Base-by-base conservation (phyloP, 768 basidiomycete species). In the Tylopilus rubrobrunneus region DNA sequence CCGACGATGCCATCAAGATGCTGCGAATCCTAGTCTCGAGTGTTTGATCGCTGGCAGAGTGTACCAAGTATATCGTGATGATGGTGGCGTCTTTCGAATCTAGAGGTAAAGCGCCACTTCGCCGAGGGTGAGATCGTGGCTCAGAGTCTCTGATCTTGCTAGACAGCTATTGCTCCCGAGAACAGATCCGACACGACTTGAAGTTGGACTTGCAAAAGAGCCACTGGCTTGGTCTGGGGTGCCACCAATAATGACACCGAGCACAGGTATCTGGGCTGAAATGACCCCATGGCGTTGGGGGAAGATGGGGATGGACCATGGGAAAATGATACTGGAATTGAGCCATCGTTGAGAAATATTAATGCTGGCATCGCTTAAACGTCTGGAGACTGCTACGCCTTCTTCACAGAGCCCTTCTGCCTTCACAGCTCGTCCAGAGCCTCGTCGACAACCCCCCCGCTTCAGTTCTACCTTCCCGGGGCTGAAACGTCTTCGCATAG, bases 251-350 rank as follows among this genome's bases (percentile, higher is more conserved):
- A 25, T 25, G 25, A 25, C 25, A 2, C 25, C 25, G 25, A 25
- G 25, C 19, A 19, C 19, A 19, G 19, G 19, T 19, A 19, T 19
- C 19, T 25, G 25, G 25, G 25, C 25, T 25, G 25, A 25, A 5
- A 25, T 19, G 19, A 19, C 19, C 19, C 19, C 25, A 25, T 25
- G 5, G 25, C 5, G 25, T 25, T 25, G 3, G 25, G 5, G 25
- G 25, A 5, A 25, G 25, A 4, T 15, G 39, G 7, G 2, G 39
- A 9, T 8, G n/a, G 27, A 36, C 19, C 53, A 58, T 65, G 63
- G 59, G 63, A 65, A 65, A 61, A 42, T 52, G 25, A 46, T 64
- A 61, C 63, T 45, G 41, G 28, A 64, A 67, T 49, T 31, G 56
- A 50, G 11, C 19, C 48, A 19, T 15, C n/a, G 56, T 65, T 65